Evolutionary conservation across 2,329 filamentous ascomycete species (phyloP).

Genomic region (Exophiala calicioides): DNA sequence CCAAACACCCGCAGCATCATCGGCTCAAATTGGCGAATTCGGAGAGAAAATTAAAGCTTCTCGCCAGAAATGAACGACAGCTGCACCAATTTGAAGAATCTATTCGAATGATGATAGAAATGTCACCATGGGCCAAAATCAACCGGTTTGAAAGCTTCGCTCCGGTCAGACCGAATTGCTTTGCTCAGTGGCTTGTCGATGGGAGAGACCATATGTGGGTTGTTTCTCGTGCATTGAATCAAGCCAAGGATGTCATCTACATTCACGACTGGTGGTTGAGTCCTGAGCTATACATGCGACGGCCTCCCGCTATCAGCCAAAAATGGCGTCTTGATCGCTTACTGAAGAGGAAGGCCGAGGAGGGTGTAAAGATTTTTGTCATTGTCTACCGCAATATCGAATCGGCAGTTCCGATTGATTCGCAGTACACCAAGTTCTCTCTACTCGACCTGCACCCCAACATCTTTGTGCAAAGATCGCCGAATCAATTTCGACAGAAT

Average conservation of each 20-base stretch:
- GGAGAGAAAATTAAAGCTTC: constrained; percentile 85
- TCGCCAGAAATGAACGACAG: constrained; percentile 87
- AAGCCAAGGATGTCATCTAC: constrained; percentile 96
- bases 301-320: constrained; percentile 92
- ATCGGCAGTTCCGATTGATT: constrained; percentile 94
- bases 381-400: constrained; percentile 98
- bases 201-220: constrained; percentile 99
- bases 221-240: constrained; percentile 91
- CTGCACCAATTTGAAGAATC: constrained; percentile 92
- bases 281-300: constrained; percentile 90
- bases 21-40: constrained; percentile 85
- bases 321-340: constrained; percentile 95
- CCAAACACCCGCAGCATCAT: constrained; percentile 71
- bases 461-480: constrained; percentile 91
- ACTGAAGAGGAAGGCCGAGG: constrained; percentile 86
- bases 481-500: constrained; percentile 97
- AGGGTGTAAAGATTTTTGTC: constrained; percentile 96
- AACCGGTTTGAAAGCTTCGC: constrained; percentile 94
- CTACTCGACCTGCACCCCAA: constrained; percentile 94
- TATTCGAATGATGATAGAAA: constrained; percentile 78
- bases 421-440: constrained; percentile 96
- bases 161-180: constrained; percentile 80
- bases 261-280: constrained; percentile 99
- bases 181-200: constrained; percentile 95
- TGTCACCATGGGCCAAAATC: constrained; percentile 77